phyloP scores from a whole-genome alignment of 2,329 filamentous ascomycete species.

The Cadophora sp. region DNA sequence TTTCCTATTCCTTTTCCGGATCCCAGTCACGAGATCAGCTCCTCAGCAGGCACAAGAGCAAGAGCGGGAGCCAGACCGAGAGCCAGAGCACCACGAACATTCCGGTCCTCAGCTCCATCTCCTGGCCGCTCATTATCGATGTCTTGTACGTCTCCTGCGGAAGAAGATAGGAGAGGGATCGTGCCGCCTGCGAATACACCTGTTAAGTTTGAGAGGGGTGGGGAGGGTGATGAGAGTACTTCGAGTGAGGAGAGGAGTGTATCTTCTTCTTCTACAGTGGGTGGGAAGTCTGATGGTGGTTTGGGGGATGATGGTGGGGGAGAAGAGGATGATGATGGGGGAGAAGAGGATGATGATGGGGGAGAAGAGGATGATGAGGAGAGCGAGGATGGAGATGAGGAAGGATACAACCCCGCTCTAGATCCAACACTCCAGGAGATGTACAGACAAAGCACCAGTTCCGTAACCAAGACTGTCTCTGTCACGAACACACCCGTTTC shows the following conservation, averaged over 20 bases:
- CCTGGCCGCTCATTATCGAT: neutral
- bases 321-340: too few relatives aligned
- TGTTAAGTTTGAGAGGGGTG: too few relatives aligned
- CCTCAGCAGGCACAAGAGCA: neutral
- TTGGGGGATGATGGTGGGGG: too few relatives aligned
- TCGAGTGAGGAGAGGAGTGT: too few relatives aligned
- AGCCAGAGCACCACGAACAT: neutral
- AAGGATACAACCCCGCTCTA: neutral
- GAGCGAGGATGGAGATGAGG: neutral
- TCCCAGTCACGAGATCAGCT: neutral
- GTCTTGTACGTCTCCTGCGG: neutral
- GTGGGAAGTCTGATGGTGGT: too few relatives aligned
- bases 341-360: too few relatives aligned
- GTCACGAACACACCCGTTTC: neutral
- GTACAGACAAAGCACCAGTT: neutral
- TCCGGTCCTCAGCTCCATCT: constrained; percentile 9
- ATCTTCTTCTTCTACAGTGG: too few relatives aligned
- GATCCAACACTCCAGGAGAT: neutral
- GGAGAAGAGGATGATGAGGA: neutral
- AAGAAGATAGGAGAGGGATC: neutral
- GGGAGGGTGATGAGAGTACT: too few relatives aligned
- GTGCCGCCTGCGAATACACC: neutral
- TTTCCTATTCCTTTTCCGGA: neutral
- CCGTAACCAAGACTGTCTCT: neutral
- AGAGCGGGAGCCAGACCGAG: neutral